phyloP scores from a whole-genome alignment of 129 eudicot species.

The Lactuca saligna region DNA sequence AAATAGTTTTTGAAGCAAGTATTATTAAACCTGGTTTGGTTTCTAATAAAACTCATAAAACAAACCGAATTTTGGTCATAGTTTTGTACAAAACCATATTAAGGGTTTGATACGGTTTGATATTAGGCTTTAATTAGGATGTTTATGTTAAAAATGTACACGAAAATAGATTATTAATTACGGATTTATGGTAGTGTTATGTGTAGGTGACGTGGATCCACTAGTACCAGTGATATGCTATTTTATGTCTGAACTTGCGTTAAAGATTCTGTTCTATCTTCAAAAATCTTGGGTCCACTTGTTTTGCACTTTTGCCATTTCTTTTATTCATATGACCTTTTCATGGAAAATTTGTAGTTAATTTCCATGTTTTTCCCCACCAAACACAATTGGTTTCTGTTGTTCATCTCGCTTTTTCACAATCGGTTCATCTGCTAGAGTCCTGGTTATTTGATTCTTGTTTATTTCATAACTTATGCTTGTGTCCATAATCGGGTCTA shows the following conservation, averaged over 20 bases:
- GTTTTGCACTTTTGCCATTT: slow-evolving; percentile 28
- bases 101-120: not conserved
- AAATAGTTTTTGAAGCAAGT: no score
- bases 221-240: not conserved
- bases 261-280: slow-evolving; percentile 38
- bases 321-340: slow-evolving; percentile 24
- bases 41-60: no score
- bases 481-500: slow-evolving; percentile 4
- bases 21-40: no score
- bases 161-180: no score
- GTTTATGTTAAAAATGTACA: no score
- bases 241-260: slow-evolving; percentile 13
- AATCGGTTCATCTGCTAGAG: not conserved
- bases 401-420: not conserved
- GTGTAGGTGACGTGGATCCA: slow-evolving; percentile 34
- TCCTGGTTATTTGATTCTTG: not conserved
- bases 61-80: not conserved
- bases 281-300: slow-evolving; percentile 36
- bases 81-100: not conserved
- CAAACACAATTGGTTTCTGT: slow-evolving; percentile 16
- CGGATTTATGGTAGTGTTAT: not conserved
- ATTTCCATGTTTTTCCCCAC: slow-evolving; percentile 26
- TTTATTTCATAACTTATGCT: not conserved
- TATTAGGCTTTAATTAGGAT: not conserved
- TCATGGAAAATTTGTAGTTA: not conserved